A percentile compares a stretch with the other conserved stretches of the same genome.
These are phyloP conservation scores for Leccinum broughii DNA, from an alignment of 768 basidiomycete genomes.

Conservation along the genomic window DNA sequence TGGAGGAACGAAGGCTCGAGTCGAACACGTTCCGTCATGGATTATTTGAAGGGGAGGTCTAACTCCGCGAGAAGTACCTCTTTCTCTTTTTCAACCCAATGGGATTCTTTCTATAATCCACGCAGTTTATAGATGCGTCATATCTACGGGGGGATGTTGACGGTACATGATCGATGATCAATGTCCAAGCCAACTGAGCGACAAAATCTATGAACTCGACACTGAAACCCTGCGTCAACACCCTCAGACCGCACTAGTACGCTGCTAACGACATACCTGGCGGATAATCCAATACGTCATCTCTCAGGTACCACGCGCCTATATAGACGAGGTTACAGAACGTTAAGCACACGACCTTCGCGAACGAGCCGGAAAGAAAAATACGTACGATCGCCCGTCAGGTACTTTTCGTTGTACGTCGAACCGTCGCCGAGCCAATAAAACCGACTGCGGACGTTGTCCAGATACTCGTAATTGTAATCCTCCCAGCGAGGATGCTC, in stretches of 20 bases:
- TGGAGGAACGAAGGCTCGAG: too few species aligned
- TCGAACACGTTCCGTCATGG: too few species aligned
- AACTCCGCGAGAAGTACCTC: too few species aligned
- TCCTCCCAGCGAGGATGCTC: constrained; percentile 66
- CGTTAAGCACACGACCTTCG: constrained; percentile 40
- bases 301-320: constrained; percentile 20
- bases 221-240: neutral
- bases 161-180: too few species aligned
- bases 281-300: constrained; percentile 15
- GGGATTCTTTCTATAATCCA: too few species aligned
- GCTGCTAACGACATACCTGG: constrained; percentile 4
- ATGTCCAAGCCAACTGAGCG: neutral
- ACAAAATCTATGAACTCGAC: neutral
- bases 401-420: constrained; percentile 52
- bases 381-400: constrained; percentile 37
- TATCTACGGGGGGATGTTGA: too few species aligned
- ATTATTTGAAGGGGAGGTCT: too few species aligned
- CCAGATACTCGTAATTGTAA: constrained; percentile 50
- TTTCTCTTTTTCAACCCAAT: too few species aligned
- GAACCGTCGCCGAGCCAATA: constrained; percentile 61
- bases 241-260: neutral
- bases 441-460: constrained; percentile 46
- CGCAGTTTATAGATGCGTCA: too few species aligned
- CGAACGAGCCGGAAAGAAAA: constrained; percentile 33
- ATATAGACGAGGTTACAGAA: neutral